Evolutionary conservation across 306 rosid species (phyloP).

Genomic region (Malus domestica): DNA sequence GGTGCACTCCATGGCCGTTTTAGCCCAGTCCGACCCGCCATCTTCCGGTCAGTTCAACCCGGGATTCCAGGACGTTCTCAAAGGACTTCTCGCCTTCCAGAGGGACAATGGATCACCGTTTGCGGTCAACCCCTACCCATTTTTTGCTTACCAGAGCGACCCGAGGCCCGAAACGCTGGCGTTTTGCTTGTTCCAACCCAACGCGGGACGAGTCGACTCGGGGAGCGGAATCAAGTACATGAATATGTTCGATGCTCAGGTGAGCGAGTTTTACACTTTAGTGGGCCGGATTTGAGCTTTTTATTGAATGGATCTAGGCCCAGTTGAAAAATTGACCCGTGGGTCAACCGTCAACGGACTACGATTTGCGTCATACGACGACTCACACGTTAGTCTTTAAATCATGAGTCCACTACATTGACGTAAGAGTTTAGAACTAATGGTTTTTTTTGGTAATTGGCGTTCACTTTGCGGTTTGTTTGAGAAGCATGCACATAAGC

Average conservation of each 20-base stretch:
- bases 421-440: not conserved
- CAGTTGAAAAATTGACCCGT: slow-evolving; percentile 7
- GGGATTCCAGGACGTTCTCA: slow-evolving; percentile 27
- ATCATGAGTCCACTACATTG: slow-evolving; percentile 19
- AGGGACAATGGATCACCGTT: slow-evolving; percentile 62
- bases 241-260: slow-evolving; percentile 98
- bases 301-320: not conserved
- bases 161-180: slow-evolving; percentile 75
- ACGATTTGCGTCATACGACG: not conserved
- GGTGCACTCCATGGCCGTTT: slow-evolving; percentile 74
- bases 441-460: not conserved
- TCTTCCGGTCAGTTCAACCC: slow-evolving; percentile 66
- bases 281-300: not conserved
- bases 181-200: slow-evolving; percentile 72
- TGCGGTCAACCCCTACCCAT: slow-evolving; percentile 76
- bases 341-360: slow-evolving; percentile 3
- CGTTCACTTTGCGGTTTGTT: too few relatives aligned
- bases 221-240: slow-evolving; percentile 65
- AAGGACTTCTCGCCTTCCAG: slow-evolving; percentile 40
- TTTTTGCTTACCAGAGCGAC: slow-evolving; percentile 77
- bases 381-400: not conserved
- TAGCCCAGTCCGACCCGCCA: slow-evolving; percentile 74
- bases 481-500: not conserved
- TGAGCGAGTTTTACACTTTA: not conserved
- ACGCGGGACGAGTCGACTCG: slow-evolving; percentile 78